Conservation (phyloP, 163 green algal genomes). For the Scenedesmus sp. region DNA sequence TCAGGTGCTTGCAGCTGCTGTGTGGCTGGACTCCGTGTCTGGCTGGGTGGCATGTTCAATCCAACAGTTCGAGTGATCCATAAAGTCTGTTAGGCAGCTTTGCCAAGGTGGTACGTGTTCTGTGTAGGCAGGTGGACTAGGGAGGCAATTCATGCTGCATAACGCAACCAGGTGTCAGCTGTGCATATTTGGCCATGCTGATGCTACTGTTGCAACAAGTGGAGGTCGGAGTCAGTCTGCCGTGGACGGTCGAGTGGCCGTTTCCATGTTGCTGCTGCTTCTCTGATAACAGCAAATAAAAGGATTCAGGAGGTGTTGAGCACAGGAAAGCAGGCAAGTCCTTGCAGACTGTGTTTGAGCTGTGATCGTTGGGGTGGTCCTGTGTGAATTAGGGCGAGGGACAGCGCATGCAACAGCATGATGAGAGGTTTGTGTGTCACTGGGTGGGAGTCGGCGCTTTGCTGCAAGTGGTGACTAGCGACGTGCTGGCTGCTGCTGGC, state of each 20-base stretch:
- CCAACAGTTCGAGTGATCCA: neutral
- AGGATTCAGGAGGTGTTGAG: too few relatives aligned
- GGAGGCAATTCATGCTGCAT: neutral
- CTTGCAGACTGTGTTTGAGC: too few relatives aligned
- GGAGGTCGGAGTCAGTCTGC: neutral
- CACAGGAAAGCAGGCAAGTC: too few relatives aligned
- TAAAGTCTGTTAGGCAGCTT: neutral
- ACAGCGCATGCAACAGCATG: too few relatives aligned
- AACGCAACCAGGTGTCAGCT: neutral
- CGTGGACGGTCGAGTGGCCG: neutral
- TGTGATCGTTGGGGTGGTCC: too few relatives aligned
- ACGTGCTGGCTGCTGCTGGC: too few relatives aligned
- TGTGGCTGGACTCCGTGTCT: neutral
- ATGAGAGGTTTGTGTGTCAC: too few relatives aligned
- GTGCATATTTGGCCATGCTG: neutral
- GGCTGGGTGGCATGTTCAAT: neutral
- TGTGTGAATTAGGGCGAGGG: too few relatives aligned
- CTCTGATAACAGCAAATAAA: neutral
- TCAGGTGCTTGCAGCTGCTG: neutral
- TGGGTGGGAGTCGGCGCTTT: too few relatives aligned
- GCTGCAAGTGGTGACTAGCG: too few relatives aligned
- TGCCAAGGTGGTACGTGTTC: neutral
- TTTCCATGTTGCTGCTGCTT: neutral
- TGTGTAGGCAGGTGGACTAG: neutral
- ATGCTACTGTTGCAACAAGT: neutral